Percentiles rank a stretch among this genome's conserved stretches.
Evolutionary conservation across 163 green algal species (phyloP).

Genomic region (Chlamydomonas reinhardtii): DNA sequence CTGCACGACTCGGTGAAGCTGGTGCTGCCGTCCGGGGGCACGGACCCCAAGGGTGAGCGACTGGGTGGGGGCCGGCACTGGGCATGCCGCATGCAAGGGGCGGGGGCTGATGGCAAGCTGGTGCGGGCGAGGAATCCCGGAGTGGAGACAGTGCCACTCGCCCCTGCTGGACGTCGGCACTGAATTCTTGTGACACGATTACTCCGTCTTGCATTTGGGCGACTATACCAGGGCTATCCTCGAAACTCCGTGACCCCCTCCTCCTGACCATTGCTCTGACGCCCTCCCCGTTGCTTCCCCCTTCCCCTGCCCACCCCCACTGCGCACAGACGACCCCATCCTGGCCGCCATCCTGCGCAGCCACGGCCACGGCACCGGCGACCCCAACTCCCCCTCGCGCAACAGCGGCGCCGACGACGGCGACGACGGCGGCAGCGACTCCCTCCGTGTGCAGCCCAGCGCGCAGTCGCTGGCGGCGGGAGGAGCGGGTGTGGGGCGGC

Average conservation of each 20-base stretch:
- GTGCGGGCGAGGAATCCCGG: no score
- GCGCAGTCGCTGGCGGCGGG: background rate
- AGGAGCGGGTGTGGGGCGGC: background rate
- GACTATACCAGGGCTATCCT: no score
- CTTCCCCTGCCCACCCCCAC: background rate
- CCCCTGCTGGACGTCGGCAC: no score
- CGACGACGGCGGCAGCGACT: background rate
- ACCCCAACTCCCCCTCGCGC: background rate
- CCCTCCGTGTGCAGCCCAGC: conserved; percentile 15
- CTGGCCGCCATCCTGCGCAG: conserved; percentile 36
- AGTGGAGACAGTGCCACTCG: no score
- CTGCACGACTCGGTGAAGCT: conserved; percentile 43
- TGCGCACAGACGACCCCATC: conserved; percentile 30
- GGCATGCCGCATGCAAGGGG: no score
- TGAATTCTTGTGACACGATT: no score
- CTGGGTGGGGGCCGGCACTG: no score
- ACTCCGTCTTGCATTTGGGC: no score
- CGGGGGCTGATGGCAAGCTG: no score
- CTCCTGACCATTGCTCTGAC: no score
- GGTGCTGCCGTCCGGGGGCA: background rate
- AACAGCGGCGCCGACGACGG: background rate
- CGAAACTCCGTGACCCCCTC: no score
- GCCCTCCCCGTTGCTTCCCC: no score
- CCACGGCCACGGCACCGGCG: background rate
- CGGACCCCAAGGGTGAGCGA: background rate